phyloP scores from a whole-genome alignment of 805 yeast species.

The Hanseniaspora valbyensis region DNA sequence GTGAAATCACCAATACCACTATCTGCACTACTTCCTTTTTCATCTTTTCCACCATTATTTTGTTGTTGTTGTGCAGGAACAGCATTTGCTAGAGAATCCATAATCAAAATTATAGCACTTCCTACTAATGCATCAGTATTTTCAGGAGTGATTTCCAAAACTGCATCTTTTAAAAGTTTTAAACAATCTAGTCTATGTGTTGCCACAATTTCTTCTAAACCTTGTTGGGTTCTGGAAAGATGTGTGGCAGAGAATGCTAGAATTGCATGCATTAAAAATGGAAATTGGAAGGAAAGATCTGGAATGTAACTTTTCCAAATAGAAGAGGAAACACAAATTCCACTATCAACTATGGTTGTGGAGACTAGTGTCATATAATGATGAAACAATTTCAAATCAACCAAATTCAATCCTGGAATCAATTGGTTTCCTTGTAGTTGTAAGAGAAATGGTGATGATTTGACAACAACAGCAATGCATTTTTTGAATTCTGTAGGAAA shows the following conservation, averaged over 20 bases:
- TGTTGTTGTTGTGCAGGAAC: conserved; percentile 31
- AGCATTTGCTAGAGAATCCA: conserved; percentile 92
- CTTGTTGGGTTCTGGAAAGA: conserved; percentile 61
- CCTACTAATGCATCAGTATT: conserved; percentile 92
- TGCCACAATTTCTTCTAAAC: conserved; percentile 71
- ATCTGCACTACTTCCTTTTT: conserved; percentile 21
- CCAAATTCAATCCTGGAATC: conserved; percentile 42
- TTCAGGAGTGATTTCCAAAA: conserved; percentile 66
- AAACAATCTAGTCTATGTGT: conserved; percentile 82
- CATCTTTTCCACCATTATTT: conserved; percentile 15
- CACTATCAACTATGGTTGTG: conserved; percentile 79
- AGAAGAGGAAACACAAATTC: conserved; percentile 63
- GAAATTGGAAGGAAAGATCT: conserved; percentile 72
- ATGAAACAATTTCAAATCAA: conserved; percentile 73
- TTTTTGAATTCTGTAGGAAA: not conserved
- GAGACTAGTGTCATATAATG: conserved; percentile 80
- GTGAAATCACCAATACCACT: conserved; percentile 32
- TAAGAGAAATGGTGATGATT: conserved; percentile 2
- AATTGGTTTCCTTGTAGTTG: conserved; percentile 15
- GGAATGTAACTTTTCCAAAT: conserved; percentile 88
- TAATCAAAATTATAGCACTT: conserved; percentile 73
- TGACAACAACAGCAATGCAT: conserved; percentile 5
- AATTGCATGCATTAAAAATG: conserved; percentile 84
- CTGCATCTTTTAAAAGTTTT: conserved; percentile 70
- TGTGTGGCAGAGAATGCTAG: conserved; percentile 90